A percentile compares a stretch with the other conserved stretches of the same genome.
Conservation (phyloP, 176 grass and related monocot genomes). For the Poa pratensis region DNA sequence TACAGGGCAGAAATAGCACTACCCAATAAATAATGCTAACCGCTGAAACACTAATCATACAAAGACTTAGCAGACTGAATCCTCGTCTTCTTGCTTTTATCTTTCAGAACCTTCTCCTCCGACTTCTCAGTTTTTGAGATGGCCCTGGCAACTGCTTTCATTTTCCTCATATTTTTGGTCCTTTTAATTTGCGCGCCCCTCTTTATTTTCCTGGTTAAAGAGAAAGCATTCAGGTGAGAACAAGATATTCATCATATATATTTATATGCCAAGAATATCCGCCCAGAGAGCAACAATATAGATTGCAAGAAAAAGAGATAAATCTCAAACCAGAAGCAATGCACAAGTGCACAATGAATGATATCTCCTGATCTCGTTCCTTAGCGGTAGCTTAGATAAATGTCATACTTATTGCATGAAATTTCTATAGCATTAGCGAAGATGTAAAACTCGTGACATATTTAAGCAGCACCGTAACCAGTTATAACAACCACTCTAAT, state of each 20-base stretch:
- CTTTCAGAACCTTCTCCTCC: conserved; percentile 72
- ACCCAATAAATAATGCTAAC: conserved; percentile 24
- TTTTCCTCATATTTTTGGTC: conserved; percentile 68
- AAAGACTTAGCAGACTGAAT: conserved; percentile 82
- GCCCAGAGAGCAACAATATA: conserved; percentile 7
- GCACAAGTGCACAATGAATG: background rate
- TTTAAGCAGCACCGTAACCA: background rate
- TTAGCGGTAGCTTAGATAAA: background rate
- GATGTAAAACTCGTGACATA: background rate
- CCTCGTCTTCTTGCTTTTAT: conserved; percentile 73
- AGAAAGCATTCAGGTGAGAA: background rate
- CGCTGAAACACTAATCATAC: conserved; percentile 58
- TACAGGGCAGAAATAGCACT: conserved; percentile 12
- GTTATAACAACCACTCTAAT: background rate
- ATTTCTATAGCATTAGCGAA: conserved; percentile 12
- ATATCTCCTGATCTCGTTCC: background rate
- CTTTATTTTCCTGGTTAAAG: conserved; percentile 82
- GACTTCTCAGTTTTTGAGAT: conserved; percentile 64
- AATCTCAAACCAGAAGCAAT: background rate
- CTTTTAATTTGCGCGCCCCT: conserved; percentile 63
- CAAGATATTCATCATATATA: conserved; percentile 3
- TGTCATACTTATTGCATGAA: background rate
- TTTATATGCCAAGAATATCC: background rate
- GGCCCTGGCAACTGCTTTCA: conserved; percentile 66
- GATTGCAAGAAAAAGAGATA: background rate